These are phyloP conservation scores for Nakazawaea anatomiae DNA, from an alignment of 805 yeast species.

Conservation along the genomic window DNA sequence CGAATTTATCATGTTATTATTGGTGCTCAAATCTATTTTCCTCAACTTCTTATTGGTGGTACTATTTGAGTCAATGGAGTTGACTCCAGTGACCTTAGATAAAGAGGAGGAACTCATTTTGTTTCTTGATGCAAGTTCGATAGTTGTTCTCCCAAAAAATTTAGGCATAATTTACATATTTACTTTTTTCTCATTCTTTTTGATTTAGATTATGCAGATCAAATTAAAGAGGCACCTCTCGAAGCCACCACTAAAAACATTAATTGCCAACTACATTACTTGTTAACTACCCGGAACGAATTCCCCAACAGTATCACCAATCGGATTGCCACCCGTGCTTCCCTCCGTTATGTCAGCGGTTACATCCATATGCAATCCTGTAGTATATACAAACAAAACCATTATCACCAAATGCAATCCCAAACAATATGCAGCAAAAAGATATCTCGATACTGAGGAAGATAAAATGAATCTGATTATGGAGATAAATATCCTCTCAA, in stretches of 20 bases:
- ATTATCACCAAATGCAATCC: slow-evolving; percentile 72
- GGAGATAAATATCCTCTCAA: slow-evolving; percentile 72
- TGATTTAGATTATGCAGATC: not conserved
- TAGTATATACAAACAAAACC: slow-evolving; percentile 45
- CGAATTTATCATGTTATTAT: not conserved
- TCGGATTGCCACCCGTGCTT: slow-evolving; percentile 5
- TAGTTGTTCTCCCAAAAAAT: too few species aligned
- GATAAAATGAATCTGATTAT: slow-evolving; percentile 72
- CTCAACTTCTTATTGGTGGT: not conserved
- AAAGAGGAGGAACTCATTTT: not conserved
- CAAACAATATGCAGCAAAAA: slow-evolving; percentile 67
- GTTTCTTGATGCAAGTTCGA: not conserved
- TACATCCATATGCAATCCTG: slow-evolving; percentile 8
- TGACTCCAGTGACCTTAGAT: not conserved
- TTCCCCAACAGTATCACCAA: not conserved
- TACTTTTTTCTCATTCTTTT: not conserved
- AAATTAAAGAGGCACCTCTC: too few species aligned
- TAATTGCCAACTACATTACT: too few species aligned
- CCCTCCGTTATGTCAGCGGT: slow-evolving; percentile 10
- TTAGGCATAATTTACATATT: not conserved
- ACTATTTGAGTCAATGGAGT: not conserved
- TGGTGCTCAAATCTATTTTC: not conserved
- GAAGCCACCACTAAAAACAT: too few species aligned
- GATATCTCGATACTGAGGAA: slow-evolving; percentile 63
- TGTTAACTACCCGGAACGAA: not conserved